Evolutionary conservation across 1,284 basidiomycete species (phyloP), one percentile per base, ranked within the genome.

Genomic region (Cryptococcus sp.): DNA sequence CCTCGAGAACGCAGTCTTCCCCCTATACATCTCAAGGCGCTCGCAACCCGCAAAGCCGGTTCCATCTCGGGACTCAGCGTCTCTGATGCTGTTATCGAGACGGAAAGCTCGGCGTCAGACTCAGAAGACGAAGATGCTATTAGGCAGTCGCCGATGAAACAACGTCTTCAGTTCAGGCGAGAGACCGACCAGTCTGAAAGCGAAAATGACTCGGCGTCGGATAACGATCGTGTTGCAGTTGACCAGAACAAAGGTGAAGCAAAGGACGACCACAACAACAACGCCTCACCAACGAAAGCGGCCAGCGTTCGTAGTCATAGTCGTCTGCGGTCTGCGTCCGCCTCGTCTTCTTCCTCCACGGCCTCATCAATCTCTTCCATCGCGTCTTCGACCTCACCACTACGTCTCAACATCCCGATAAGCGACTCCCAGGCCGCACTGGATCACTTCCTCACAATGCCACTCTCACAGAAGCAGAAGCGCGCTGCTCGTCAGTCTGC

Each of bases 1-100:
- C 19, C 37, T 17, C 46, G 52, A 44, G 48, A 58, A 23, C 57
- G 50, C 26, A 55, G 44, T 22, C 57, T 67, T 1, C 62, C 62
- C 5, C 61, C 66, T 3, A 63, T 74, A 3, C 64, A 67, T 38
- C 62, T 61, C 10, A 68, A 66, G 59, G 73, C 71, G 0, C 53
- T 70, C 3, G 57, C 61, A 5, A 46, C 61, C 11, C 62, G 62
- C 20, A 65, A 68, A 22, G 60, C 72, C 0, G 70, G 70, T 0
- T 74, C 73, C 17, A 52, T 65, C 23, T 74, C 73, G 11, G 69
- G 70, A 1, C 56, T 73, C 3, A 75, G 73, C 57, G 72, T 70
- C 16, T 74, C 72, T 17, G 73, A 75, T 51, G 73, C 73, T 0
- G 59, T 71, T 23, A 74, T 75, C 43, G 73, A 75, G 58, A 75